Percentiles rank a stretch among this genome's conserved stretches.
Evolutionary conservation across 345 rosid species (phyloP).

Genomic region (Streptanthus diversifolius): DNA sequence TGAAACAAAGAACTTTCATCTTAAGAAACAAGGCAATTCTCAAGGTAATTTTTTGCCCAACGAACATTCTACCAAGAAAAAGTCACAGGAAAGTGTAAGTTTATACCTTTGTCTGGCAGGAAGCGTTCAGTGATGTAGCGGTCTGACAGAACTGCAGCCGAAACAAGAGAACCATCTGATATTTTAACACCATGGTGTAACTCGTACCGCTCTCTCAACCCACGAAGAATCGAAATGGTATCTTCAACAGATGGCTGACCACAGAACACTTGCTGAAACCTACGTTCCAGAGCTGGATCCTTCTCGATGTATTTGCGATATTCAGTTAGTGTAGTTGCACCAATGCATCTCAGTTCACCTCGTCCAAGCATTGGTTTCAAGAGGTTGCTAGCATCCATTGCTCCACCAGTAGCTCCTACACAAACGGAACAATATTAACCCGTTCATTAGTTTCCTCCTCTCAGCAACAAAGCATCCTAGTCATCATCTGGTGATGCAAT

Average conservation of each 20-base stretch:
- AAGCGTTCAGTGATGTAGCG: conserved; percentile 87
- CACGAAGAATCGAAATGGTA: conserved; percentile 87
- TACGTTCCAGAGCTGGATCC: conserved; percentile 86
- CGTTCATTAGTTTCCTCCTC: neutral
- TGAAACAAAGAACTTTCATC: conserved; percentile 32
- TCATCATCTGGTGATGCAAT: neutral
- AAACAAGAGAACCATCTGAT: conserved; percentile 87
- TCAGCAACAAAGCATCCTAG: neutral
- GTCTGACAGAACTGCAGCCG: conserved; percentile 84
- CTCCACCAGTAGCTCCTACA: conserved; percentile 72
- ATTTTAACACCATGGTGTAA: conserved; percentile 91
- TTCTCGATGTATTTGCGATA: conserved; percentile 89
- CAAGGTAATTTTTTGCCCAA: neutral
- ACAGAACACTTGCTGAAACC: conserved; percentile 95
- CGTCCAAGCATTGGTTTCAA: conserved; percentile 93
- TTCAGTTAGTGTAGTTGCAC: conserved; percentile 87
- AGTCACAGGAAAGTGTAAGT: neutral
- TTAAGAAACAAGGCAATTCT: neutral
- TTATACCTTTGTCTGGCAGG: conserved; percentile 90
- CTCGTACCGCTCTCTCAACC: conserved; percentile 81
- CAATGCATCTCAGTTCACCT: conserved; percentile 86
- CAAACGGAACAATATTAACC: neutral
- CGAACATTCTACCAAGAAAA: neutral
- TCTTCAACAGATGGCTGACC: conserved; percentile 92
- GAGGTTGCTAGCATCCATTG: conserved; percentile 95